These are phyloP conservation scores for Pyrrhoderma lamaoense DNA, from an alignment of 1,284 basidiomycete genomes.

Conservation along the genomic window DNA sequence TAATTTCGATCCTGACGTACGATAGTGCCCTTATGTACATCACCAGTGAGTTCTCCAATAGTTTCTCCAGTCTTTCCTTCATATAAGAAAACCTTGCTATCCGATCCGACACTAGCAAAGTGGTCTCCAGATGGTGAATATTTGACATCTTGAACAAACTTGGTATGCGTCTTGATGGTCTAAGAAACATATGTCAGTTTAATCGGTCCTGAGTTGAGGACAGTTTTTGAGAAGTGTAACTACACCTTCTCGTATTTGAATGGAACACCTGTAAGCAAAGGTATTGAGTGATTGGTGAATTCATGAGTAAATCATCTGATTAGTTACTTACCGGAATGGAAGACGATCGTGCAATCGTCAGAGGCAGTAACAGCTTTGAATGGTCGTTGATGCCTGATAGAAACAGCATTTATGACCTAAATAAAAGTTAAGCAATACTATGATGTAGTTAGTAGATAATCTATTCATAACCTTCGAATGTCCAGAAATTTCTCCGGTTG, in stretches of 20 bases:
- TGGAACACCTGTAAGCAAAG: constrained; percentile 55
- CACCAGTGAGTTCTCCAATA: constrained; percentile 56
- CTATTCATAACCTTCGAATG: constrained; percentile 70
- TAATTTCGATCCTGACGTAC: constrained; percentile 39
- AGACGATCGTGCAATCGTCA: constrained; percentile 78
- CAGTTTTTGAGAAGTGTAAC: too few relatives aligned
- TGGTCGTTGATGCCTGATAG: constrained; percentile 86
- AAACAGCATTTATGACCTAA: constrained; percentile 81
- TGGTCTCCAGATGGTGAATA: constrained; percentile 77
- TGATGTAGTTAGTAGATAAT: neutral
- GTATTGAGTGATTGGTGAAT: neutral
- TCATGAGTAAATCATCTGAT: too few relatives aligned
- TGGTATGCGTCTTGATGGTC: constrained; percentile 86
- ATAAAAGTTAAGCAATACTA: neutral
- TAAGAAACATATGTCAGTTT: constrained; percentile 23
- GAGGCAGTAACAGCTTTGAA: constrained; percentile 86
- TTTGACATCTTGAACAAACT: constrained; percentile 90
- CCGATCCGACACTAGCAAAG: constrained; percentile 89
- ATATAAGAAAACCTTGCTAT: constrained; percentile 86
- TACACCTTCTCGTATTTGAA: constrained; percentile 83
- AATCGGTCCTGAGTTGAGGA: neutral
- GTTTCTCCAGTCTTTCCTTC: constrained; percentile 88
- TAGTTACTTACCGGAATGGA: constrained; percentile 57
- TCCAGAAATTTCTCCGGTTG: constrained; percentile 89
- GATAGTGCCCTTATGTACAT: constrained; percentile 66